Evolutionary conservation across 805 yeast genomes (phyloP).

Genomic region (Cyberlindnera mrakii): DNA sequence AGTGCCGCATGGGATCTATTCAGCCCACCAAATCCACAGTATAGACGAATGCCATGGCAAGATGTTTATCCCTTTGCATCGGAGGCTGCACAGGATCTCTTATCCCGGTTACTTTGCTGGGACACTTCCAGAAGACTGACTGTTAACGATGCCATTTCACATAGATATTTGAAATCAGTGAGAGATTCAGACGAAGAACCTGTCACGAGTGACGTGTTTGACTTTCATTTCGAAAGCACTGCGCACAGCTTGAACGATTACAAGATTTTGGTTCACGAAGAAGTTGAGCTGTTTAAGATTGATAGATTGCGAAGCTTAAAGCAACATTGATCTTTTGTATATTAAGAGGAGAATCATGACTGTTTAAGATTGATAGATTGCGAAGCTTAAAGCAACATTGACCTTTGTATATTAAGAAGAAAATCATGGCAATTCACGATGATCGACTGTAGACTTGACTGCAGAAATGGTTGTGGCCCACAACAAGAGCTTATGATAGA

Average conservation of each 20-base stretch:
- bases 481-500: no score
- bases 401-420: no score
- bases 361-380: slow-evolving; percentile 35
- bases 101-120: slow-evolving; percentile 59
- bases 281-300: slow-evolving; percentile 44
- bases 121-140: slow-evolving; percentile 47
- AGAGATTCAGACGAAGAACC: slow-evolving; percentile 56
- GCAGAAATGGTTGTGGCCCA: no score
- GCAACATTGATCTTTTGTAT: neutral
- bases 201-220: slow-evolving; percentile 41
- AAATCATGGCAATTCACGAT: no score
- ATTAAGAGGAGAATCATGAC: no score
- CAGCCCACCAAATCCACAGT: slow-evolving; percentile 37
- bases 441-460: no score
- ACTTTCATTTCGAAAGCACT: slow-evolving; percentile 58
- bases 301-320: slow-evolving; percentile 17
- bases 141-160: slow-evolving; percentile 52
- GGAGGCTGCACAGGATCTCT: slow-evolving; percentile 41
- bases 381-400: neutral
- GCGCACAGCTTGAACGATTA: slow-evolving; percentile 36
- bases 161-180: slow-evolving; percentile 47
- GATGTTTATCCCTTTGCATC: slow-evolving; percentile 60
- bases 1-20: slow-evolving; percentile 41
- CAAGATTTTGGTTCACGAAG: slow-evolving; percentile 43
- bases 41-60: slow-evolving; percentile 40